phyloP scores from a whole-genome alignment of 2,329 filamentous ascomycete species.

The Mycosphaerelloides madeirae region DNA sequence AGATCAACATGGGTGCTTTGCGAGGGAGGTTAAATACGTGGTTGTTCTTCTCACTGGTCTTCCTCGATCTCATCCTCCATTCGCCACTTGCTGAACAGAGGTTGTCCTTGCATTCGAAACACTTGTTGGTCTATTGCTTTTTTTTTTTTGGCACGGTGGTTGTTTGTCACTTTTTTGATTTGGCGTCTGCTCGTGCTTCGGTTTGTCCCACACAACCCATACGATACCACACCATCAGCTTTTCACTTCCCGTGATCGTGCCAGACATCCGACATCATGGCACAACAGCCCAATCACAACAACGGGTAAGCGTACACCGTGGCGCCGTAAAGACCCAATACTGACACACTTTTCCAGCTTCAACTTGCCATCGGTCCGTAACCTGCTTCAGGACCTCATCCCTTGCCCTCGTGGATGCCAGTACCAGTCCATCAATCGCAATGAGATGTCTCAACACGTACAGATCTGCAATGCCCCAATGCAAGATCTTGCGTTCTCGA shows the following conservation, averaged over 20 bases:
- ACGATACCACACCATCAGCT: neutral
- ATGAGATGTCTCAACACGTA: too few relatives aligned
- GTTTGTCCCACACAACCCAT: constrained; percentile 3
- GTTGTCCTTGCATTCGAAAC: constrained; percentile 13
- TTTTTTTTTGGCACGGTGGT: neutral
- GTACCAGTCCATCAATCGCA: too few relatives aligned
- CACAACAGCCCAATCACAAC: neutral
- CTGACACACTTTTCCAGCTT: neutral
- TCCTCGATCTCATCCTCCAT: constrained; percentile 3
- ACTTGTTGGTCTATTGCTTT: constrained; percentile 10
- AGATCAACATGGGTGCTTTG: constrained; percentile 12
- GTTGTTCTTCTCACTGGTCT: constrained; percentile 5
- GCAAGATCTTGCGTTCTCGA: neutral
- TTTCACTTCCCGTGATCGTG: too few relatives aligned
- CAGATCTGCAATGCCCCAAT: neutral
- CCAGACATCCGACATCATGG: constrained; percentile 1
- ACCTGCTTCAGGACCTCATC: too few relatives aligned
- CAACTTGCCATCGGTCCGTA: too few relatives aligned
- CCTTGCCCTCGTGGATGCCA: too few relatives aligned
- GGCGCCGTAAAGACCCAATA: neutral
- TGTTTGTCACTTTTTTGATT: constrained; percentile 6
- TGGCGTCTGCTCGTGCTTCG: constrained; percentile 1
- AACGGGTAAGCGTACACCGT: neutral
- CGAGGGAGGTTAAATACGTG: constrained; percentile 13
- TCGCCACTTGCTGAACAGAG: constrained; percentile 10